Percentiles rank a stretch among this genome's conserved stretches.
phyloP scores from a whole-genome alignment of 495 filamentous ascomycete species.

The Aspergillus homomorphus region DNA sequence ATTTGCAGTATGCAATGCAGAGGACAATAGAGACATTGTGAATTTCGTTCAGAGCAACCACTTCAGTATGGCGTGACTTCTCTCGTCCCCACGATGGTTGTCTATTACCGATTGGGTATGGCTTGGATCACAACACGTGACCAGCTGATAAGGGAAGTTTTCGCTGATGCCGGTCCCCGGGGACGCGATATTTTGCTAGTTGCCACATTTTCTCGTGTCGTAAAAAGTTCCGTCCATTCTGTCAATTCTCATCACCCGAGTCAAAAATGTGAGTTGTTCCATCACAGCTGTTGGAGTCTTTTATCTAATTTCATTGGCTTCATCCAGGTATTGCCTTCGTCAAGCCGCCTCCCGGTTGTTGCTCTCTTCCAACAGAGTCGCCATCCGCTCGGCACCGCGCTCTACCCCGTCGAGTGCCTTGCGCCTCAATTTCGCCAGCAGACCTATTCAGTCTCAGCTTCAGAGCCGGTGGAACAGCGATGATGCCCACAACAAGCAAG shows the following conservation, averaged over 20 bases:
- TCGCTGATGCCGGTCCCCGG: background rate
- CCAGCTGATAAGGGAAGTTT: background rate
- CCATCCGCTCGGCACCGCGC: conserved; percentile 39
- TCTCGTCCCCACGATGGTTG: too few relatives aligned
- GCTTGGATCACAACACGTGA: background rate
- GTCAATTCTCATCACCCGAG: too few relatives aligned
- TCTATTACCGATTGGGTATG: background rate
- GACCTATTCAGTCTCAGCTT: conserved; percentile 21
- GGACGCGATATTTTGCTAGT: background rate
- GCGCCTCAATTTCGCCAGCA: conserved; percentile 22
- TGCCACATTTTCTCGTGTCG: background rate
- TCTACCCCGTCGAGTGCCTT: conserved; percentile 32
- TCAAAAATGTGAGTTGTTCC: background rate
- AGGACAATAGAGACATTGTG: too few relatives aligned
- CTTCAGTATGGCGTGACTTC: too few relatives aligned
- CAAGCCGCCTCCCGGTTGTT: conserved; percentile 57
- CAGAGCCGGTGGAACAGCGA: conserved; percentile 47
- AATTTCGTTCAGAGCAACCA: too few relatives aligned
- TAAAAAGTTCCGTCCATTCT: background rate
- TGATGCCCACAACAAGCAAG: conserved; percentile 23
- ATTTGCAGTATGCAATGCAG: too few relatives aligned
- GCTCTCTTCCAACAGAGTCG: conserved; percentile 43
- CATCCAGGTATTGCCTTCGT: conserved; percentile 44
- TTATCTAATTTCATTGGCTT: background rate
- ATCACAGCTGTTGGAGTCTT: background rate